A percentile compares a stretch with the other conserved stretches of the same genome.
phyloP scores from a whole-genome alignment of 129 eudicot genomes.

The Artemisia argyi region DNA sequence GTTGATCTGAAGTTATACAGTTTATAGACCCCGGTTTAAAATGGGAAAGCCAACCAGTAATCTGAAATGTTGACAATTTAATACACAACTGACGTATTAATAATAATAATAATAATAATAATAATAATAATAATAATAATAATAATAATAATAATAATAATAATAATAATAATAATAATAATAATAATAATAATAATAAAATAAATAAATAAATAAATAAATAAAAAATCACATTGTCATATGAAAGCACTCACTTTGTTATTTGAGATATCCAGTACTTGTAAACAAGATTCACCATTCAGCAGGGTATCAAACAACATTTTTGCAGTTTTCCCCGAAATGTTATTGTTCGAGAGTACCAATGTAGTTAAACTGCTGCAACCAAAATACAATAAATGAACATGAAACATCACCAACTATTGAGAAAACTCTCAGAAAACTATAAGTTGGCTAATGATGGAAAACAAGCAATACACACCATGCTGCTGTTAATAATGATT shows the following conservation, averaged over 20 bases:
- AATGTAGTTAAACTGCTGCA: constrained; percentile 56
- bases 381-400: constrained; percentile 18
- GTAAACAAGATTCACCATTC: constrained; percentile 57
- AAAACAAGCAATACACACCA: constrained; percentile 39
- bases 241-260: constrained; percentile 57
- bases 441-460: background rate
- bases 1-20: constrained; percentile 25
- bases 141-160: too few relatives aligned
- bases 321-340: constrained; percentile 54
- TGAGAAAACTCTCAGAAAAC: background rate
- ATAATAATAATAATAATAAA: too few relatives aligned
- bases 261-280: constrained; percentile 72
- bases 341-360: constrained; percentile 51
- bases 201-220: too few relatives aligned
- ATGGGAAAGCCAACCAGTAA: constrained; percentile 77
- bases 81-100: background rate
- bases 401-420: background rate
- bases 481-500: constrained; percentile 52
- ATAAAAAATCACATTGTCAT: background rate
- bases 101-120: too few relatives aligned
- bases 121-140: too few relatives aligned
- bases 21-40: constrained; percentile 43
- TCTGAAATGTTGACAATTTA: constrained; percentile 42
- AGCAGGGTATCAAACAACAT: constrained; percentile 57
- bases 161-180: too few relatives aligned